Percentiles rank a stretch among this genome's conserved stretches.
Evolutionary conservation across 2,329 filamentous ascomycete species (phyloP).

Genomic region (Cladosporium sp.): DNA sequence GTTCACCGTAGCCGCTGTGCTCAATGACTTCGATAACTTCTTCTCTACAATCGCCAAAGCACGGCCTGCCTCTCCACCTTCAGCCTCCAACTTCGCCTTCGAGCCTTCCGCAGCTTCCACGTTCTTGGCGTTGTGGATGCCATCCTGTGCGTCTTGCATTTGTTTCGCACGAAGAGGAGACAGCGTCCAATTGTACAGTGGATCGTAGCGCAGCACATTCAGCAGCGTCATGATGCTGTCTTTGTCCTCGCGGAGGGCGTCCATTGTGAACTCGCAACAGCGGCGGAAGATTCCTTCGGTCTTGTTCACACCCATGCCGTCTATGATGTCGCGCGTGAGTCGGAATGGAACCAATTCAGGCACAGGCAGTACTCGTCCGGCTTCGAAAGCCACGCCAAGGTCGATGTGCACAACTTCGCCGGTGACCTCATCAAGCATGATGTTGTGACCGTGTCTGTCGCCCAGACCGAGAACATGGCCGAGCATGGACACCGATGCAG

Average conservation of each 20-base stretch:
- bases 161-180: constrained; percentile 67
- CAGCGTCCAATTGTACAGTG: constrained; percentile 92
- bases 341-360: constrained; percentile 96
- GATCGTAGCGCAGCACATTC: constrained; percentile 97
- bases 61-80: constrained; percentile 81
- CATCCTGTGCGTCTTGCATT: constrained; percentile 64
- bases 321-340: constrained; percentile 88
- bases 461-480: constrained; percentile 87
- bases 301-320: constrained; percentile 93
- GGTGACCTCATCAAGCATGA: constrained; percentile 83
- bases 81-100: constrained; percentile 48
- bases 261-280: constrained; percentile 97
- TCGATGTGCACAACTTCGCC: constrained; percentile 98
- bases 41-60: constrained; percentile 92
- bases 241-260: constrained; percentile 89
- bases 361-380: constrained; percentile 89
- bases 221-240: constrained; percentile 99
- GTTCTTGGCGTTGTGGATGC: constrained; percentile 49
- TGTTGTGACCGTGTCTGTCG: constrained; percentile 95
- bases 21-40: constrained; percentile 92
- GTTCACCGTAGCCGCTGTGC: constrained; percentile 92
- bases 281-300: constrained; percentile 95
- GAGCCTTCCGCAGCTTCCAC: constrained; percentile 40
- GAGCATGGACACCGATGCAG: constrained; percentile 91
- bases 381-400: constrained; percentile 94